A percentile compares a stretch with the other conserved stretches of the same genome.
Evolutionary conservation across 192 early-diverging fungal genomes (phyloP).

Genomic region (Entophlyctis luteolus): DNA sequence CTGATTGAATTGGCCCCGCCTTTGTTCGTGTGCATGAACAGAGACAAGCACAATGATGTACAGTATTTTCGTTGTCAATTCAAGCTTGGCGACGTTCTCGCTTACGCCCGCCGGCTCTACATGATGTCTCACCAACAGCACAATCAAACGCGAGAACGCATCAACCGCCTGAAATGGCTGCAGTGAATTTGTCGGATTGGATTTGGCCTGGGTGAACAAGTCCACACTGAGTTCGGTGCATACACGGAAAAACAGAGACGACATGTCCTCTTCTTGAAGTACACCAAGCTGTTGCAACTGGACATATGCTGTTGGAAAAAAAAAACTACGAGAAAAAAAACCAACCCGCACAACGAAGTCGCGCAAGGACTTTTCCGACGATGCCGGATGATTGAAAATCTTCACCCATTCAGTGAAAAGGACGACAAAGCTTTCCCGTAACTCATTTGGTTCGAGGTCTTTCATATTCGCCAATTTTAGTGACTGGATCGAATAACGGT

Average conservation of each 20-base stretch:
- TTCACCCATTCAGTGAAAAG: constrained; percentile 84
- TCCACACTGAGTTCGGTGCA: constrained; percentile 83
- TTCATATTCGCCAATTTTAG: constrained; percentile 6
- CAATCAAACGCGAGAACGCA: constrained; percentile 85
- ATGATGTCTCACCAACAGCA: constrained; percentile 74
- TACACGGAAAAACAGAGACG: constrained; percentile 85
- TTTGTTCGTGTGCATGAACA: constrained; percentile 80
- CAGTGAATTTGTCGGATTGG: constrained; percentile 37
- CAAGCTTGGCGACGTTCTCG: constrained; percentile 52
- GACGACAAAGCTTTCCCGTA: constrained; percentile 60
- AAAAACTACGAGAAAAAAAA: neutral
- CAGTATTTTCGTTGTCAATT: constrained; percentile 75
- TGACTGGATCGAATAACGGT: constrained; percentile 6
- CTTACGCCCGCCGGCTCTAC: constrained; percentile 53
- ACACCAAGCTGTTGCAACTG: constrained; percentile 75
- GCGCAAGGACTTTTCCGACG: constrained; percentile 65
- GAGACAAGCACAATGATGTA: constrained; percentile 80
- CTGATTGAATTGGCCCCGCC: constrained; percentile 79
- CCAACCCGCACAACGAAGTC: constrained; percentile 57
- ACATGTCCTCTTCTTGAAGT: constrained; percentile 69
- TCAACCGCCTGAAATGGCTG: constrained; percentile 80
- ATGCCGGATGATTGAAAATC: constrained; percentile 64
- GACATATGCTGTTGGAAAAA: constrained; percentile 29
- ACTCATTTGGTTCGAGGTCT: constrained; percentile 46
- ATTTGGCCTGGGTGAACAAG: constrained; percentile 52